These are phyloP conservation scores for Backusella tuberculispora DNA, from an alignment of 192 early-diverging fungal species.

Conservation along the genomic window DNA sequence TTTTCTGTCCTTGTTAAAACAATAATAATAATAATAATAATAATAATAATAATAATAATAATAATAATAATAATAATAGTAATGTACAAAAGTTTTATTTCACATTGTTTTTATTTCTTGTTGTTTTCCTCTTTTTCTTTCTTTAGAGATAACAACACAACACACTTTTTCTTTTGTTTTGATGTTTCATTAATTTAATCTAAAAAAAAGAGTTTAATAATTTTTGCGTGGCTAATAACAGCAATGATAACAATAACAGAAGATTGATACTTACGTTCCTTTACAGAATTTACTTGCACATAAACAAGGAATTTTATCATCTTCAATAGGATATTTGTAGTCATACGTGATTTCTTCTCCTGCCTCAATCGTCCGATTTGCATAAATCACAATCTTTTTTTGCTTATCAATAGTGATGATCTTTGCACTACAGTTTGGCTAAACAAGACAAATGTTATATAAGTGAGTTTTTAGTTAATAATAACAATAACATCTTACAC, in stretches of 20 bases:
- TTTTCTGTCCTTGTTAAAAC: not conserved
- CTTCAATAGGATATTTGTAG: slow-evolving; percentile 94
- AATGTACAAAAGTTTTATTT: slow-evolving; percentile 6
- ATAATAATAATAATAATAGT: not conserved
- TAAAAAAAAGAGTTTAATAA: slow-evolving; percentile 18
- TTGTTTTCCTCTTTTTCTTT: not conserved
- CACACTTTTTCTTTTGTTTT: not conserved
- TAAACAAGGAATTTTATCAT: slow-evolving; percentile 97
- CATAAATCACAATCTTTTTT: slow-evolving; percentile 99
- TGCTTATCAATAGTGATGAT: slow-evolving; percentile 89
- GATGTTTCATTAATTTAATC: slow-evolving; percentile 11
- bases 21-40: not conserved
- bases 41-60: not conserved
- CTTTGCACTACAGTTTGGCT: slow-evolving; percentile 98
- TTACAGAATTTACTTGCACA: slow-evolving; percentile 88
- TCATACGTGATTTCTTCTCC: slow-evolving; percentile 99
- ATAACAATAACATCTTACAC: slow-evolving; percentile 32
- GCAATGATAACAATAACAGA: not conserved
- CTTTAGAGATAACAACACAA: slow-evolving; percentile 5
- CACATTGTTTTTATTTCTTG: not conserved
- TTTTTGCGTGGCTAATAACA: not conserved
- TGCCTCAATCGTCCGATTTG: slow-evolving; percentile 88
- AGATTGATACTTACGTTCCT: slow-evolving; percentile 71
- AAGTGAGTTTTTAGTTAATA: not conserved
- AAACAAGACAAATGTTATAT: slow-evolving; percentile 15